phyloP scores from a whole-genome alignment of 2,329 filamentous ascomycete genomes.

The Cladophialophora exuberans region DNA sequence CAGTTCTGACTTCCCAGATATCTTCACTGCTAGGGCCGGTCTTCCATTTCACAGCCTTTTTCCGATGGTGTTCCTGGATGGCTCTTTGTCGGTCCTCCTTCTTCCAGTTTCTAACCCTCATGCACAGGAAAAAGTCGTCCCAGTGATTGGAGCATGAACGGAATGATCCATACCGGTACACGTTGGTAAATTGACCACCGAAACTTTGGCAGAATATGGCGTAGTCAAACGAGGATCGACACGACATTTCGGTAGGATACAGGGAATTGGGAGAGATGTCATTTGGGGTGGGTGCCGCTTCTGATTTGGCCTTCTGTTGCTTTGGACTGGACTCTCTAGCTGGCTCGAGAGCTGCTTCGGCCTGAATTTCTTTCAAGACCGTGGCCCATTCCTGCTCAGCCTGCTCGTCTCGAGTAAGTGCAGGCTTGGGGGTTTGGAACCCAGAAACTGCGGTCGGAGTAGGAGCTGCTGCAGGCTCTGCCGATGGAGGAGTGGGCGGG shows the following conservation, averaged over 20 bases:
- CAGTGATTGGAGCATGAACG: constrained; percentile 81
- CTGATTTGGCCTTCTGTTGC: constrained; percentile 5
- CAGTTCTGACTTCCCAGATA: constrained; percentile 77
- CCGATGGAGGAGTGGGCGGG: background rate
- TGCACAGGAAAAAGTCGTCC: constrained; percentile 97
- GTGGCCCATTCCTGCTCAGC: constrained; percentile 59
- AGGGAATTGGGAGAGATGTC: constrained; percentile 65
- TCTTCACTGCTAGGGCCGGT: constrained; percentile 80
- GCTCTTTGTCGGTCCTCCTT: constrained; percentile 61
- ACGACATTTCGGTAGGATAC: constrained; percentile 83
- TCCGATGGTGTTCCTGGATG: constrained; percentile 69
- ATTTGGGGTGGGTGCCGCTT: constrained; percentile 31
- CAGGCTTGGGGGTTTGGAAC: constrained; percentile 33
- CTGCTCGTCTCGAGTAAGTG: constrained; percentile 49
- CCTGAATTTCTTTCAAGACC: constrained; percentile 55
- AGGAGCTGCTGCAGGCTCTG: constrained; percentile 19
- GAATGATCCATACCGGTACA: constrained; percentile 83
- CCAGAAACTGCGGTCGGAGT: constrained; percentile 21
- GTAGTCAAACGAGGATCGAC: constrained; percentile 85
- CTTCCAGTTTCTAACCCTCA: constrained; percentile 72
- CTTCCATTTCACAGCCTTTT: constrained; percentile 68
- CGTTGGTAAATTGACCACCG: constrained; percentile 82
- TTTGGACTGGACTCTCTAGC: constrained; percentile 14
- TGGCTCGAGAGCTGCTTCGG: constrained; percentile 30
- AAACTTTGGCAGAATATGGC: constrained; percentile 93